phyloP scores from a whole-genome alignment of 208 protist species.

The Phytomonas sp. region DNA sequence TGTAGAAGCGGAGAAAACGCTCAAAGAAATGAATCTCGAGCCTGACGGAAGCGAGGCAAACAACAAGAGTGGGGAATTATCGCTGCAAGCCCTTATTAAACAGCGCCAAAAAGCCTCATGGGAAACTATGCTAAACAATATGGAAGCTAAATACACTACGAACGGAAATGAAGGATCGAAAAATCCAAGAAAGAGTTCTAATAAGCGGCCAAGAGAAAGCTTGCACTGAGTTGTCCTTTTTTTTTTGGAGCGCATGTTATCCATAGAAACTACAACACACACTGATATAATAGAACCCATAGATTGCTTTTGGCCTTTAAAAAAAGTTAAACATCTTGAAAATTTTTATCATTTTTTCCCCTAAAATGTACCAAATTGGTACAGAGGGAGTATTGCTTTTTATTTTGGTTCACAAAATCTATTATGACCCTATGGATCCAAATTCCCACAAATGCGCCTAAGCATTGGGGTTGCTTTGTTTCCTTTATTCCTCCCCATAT shows the following conservation, averaged over 20 bases:
- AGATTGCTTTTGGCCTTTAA: not conserved
- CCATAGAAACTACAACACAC: too few relatives aligned
- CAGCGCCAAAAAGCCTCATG: slow-evolving; percentile 48
- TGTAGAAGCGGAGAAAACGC: slow-evolving; percentile 44
- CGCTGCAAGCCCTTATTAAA: slow-evolving; percentile 59
- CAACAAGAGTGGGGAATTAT: slow-evolving; percentile 14
- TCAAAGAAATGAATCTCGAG: slow-evolving; percentile 32
- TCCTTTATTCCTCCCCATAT: too few relatives aligned
- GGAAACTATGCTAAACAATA: slow-evolving; percentile 44
- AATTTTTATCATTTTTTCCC: too few relatives aligned
- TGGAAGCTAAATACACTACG: slow-evolving; percentile 60
- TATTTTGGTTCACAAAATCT: too few relatives aligned
- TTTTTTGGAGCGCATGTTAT: too few relatives aligned
- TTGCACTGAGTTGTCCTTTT: too few relatives aligned
- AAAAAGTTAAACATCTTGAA: not conserved
- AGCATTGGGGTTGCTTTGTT: too few relatives aligned
- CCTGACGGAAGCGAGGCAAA: slow-evolving; percentile 7
- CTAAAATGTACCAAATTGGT: too few relatives aligned
- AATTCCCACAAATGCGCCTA: too few relatives aligned
- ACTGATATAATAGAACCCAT: not conserved
- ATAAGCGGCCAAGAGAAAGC: not conserved
- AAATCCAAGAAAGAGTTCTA: not conserved
- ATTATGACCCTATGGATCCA: too few relatives aligned
- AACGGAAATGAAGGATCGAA: slow-evolving; percentile 6
- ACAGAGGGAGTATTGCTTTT: too few relatives aligned